Evolutionary conservation across 106 monocot species (phyloP), one percentile per base, ranked within the genome.

Genomic region (Acanthochlamys bracteata): DNA sequence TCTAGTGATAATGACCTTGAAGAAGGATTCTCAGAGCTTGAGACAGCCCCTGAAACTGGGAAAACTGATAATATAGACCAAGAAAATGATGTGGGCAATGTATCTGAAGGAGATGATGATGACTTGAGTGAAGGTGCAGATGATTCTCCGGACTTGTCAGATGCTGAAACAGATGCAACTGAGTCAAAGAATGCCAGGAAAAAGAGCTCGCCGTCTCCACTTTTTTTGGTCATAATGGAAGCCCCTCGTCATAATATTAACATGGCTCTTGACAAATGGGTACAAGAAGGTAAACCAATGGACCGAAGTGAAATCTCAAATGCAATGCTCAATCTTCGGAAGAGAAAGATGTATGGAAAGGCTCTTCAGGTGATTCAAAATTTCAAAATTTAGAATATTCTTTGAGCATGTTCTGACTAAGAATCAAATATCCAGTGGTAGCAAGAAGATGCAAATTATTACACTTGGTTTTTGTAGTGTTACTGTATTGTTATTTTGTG

Each of bases 1-100:
- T 74, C 81, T 11, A 71, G 63, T 55, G 63, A 79, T 40, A 55
- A 64, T 22, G 79, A 74, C 20, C 1, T 25, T 20, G 60, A 61
- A 47, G 82, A 89, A 43, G 84, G 80, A 0, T 80, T 83, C 72
- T 93, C 82, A 66, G 89, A 85, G 45, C 65, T 93, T 1, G 85
- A 83, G n/a, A 33, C 25, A 16, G 58, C 59, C 55, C 59, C 71
- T 17, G 80, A 75, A 66, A 53, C 41, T 45, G 62, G 33, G 40
- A 67, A 58, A 63, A 22, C n/a, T 7, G 69, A 45, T 24, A 13
- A 6, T 52, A 39, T 43, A 11, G 66, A 60, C 27, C 53, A 61
- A 57, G 66, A 66, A 23, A 47, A 75, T 56, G 68, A 41, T 39
- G 73, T 69, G 4, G 42, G 64, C 8, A 20, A 41, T 24, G 39